Conservation (phyloP, 2,329 filamentous ascomycete genomes). For the Exophiala calicioides region DNA sequence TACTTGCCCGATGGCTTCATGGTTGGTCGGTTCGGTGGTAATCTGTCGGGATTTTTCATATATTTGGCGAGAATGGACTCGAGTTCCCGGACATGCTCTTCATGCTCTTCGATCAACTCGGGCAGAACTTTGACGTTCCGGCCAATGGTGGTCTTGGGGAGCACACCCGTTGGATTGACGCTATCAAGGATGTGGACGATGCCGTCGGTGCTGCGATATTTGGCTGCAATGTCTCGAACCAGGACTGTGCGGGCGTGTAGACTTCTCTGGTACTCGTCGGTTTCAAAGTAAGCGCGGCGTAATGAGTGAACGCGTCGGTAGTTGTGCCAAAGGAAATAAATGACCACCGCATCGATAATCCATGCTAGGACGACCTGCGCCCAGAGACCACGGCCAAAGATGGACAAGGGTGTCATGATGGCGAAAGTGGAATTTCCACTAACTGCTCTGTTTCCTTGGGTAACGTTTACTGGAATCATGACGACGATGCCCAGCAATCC, state of each 20-base stretch:
- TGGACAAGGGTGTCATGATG: slow-evolving; percentile 54
- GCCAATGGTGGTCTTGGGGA: slow-evolving; percentile 78
- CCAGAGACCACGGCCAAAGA: slow-evolving; percentile 55
- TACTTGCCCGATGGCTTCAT: slow-evolving; percentile 71
- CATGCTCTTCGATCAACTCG: slow-evolving; percentile 79
- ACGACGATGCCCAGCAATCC: slow-evolving; percentile 72
- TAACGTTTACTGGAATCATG: slow-evolving; percentile 77
- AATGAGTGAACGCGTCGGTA: slow-evolving; percentile 73
- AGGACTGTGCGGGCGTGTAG: slow-evolving; percentile 71
- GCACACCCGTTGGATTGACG: slow-evolving; percentile 73
- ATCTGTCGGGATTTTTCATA: slow-evolving; percentile 77
- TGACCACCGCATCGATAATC: slow-evolving; percentile 72
- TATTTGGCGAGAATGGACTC: slow-evolving; percentile 87
- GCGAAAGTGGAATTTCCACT: slow-evolving; percentile 38
- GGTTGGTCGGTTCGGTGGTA: slow-evolving; percentile 74
- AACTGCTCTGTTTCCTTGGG: slow-evolving; percentile 45
- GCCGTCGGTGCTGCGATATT: slow-evolving; percentile 79
- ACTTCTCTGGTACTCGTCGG: slow-evolving; percentile 82
- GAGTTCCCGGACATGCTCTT: slow-evolving; percentile 74
- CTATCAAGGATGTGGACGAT: slow-evolving; percentile 80
- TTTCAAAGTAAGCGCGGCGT: slow-evolving; percentile 78
- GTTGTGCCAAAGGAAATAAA: slow-evolving; percentile 85
- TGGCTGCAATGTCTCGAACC: slow-evolving; percentile 78
- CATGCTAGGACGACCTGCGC: slow-evolving; percentile 61
- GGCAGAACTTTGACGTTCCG: slow-evolving; percentile 91